phyloP scores from a whole-genome alignment of 1,284 basidiomycete species.

The Trametes pubescens region DNA sequence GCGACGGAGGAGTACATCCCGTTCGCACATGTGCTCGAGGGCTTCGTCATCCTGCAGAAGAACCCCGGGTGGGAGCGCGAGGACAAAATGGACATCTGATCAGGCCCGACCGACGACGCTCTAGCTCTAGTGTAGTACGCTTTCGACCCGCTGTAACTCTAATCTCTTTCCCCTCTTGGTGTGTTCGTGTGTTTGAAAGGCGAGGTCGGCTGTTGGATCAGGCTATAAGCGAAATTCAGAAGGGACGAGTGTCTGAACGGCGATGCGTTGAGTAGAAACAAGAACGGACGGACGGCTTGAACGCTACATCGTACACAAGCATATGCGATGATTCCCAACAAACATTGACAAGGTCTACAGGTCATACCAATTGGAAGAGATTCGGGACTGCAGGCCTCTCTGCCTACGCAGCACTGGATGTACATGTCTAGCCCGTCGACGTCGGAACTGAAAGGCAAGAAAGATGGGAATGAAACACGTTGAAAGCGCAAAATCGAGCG shows the following conservation, averaged over 20 bases:
- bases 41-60: slow-evolving; percentile 89
- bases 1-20: slow-evolving; percentile 98
- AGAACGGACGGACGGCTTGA: no score
- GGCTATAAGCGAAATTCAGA: no score
- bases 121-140: slow-evolving; percentile 32
- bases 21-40: slow-evolving; percentile 89
- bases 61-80: slow-evolving; percentile 87
- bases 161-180: slow-evolving; percentile 12
- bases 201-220: not conserved
- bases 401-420: no score
- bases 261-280: no score
- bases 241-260: no score
- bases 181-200: not conserved
- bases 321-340: no score
- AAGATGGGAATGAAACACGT: no score
- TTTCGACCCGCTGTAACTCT: slow-evolving; percentile 33
- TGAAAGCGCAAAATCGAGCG: no score
- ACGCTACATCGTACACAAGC: no score
- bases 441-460: not conserved
- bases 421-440: not conserved
- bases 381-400: no score
- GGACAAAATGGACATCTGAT: slow-evolving; percentile 80
- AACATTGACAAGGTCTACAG: no score
- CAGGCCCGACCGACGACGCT: slow-evolving; percentile 7
- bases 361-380: no score